Conservation (phyloP, 2,329 filamentous ascomycete species). For the Blastomyces silverae region DNA sequence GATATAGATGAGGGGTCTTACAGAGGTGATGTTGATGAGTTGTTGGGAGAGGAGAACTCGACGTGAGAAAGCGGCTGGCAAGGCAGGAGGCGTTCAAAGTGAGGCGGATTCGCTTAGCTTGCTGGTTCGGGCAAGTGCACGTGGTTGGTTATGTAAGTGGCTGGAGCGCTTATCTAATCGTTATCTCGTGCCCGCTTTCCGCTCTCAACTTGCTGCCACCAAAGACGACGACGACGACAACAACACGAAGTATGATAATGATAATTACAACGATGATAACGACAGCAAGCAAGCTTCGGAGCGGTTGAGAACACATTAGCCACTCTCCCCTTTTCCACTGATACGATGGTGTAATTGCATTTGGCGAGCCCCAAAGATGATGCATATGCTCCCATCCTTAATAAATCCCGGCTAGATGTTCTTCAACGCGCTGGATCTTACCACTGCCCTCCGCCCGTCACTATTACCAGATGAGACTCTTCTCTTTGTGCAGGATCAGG, state of each 20-base stretch:
- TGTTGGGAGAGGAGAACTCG: not conserved
- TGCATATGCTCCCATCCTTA: conserved; percentile 15
- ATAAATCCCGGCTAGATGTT: conserved; percentile 69
- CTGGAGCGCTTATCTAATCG: conserved; percentile 1
- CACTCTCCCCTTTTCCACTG: not conserved
- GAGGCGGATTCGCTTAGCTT: conserved; percentile 21
- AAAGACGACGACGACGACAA: not conserved
- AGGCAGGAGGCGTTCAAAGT: conserved; percentile 10
- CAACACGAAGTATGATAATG: not conserved
- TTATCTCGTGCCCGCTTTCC: not conserved
- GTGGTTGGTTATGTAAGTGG: not conserved
- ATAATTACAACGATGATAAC: not conserved
- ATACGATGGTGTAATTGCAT: not conserved
- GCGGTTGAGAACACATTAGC: not conserved
- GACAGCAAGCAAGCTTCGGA: not conserved
- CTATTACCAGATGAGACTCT: conserved; percentile 90
- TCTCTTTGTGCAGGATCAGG: conserved; percentile 93
- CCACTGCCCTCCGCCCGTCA: conserved; percentile 86
- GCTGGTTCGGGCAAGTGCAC: conserved; percentile 14
- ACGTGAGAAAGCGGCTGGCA: not conserved
- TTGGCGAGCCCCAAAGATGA: conserved; percentile 17
- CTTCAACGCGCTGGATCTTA: conserved; percentile 90
- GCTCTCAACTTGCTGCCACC: not conserved
- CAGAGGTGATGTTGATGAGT: not conserved
- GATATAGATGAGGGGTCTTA: conserved; percentile 4